A percentile compares a stretch with the other conserved stretches of the same genome.
Evolutionary conservation across 83 land plant species (phyloP).

Genomic region (Picea abies): DNA sequence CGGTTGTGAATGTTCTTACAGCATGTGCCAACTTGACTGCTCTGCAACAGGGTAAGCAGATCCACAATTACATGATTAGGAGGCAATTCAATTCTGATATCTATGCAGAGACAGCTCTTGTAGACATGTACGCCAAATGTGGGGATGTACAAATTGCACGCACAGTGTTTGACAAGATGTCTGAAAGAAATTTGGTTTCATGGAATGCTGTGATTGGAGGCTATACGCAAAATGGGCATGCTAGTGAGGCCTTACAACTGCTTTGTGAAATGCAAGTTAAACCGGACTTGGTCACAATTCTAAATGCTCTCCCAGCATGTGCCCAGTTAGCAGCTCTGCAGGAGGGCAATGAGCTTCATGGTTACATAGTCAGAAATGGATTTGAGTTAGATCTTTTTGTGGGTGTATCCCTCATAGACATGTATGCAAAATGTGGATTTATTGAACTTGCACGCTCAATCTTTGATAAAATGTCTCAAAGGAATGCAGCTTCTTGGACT

Average conservation of each 20-base stretch:
- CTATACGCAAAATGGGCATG: conserved; percentile 29
- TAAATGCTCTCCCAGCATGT: conserved; percentile 37
- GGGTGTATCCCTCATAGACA: conserved; percentile 50
- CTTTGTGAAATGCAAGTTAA: conserved; percentile 19
- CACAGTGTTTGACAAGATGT: conserved; percentile 23
- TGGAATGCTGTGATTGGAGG: conserved; percentile 31
- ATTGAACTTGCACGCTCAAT: conserved; percentile 33
- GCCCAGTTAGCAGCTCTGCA: conserved; percentile 32
- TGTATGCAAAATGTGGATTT: conserved; percentile 61
- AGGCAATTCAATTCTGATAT: neutral
- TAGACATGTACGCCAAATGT: conserved; percentile 13
- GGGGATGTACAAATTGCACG: neutral
- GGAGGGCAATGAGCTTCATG: conserved; percentile 42
- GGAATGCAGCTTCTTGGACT: conserved; percentile 54
- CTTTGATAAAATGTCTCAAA: conserved; percentile 17
- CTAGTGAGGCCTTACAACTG: conserved; percentile 24
- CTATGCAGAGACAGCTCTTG: conserved; percentile 4
- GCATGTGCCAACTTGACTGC: conserved; percentile 36
- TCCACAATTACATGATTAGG: conserved; percentile 4
- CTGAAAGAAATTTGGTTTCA: conserved; percentile 25
- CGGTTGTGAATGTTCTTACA: conserved; percentile 31
- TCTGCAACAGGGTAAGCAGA: conserved; percentile 7
- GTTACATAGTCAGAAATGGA: conserved; percentile 22
- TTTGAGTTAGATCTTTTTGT: conserved; percentile 23
- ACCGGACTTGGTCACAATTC: conserved; percentile 39